Conservation (phyloP, 2,329 filamentous ascomycete genomes). For the Diaporthe sp. region DNA sequence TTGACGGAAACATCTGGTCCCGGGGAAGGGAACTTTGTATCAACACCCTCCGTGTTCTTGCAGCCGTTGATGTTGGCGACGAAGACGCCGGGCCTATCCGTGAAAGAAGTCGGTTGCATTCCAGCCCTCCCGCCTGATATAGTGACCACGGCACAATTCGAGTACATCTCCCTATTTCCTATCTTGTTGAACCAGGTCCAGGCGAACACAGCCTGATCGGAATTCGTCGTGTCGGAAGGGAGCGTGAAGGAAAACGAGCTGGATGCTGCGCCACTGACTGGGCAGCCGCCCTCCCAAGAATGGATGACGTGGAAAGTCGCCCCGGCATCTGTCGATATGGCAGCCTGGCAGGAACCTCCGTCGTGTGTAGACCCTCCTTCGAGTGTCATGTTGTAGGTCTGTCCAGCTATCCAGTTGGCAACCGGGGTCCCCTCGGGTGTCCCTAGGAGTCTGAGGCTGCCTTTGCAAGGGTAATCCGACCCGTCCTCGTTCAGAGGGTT, state of each 20-base stretch:
- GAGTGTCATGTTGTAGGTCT: constrained; percentile 63
- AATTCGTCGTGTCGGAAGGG: constrained; percentile 59
- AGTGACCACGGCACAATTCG: constrained; percentile 73
- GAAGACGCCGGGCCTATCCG: constrained; percentile 1
- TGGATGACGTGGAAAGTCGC: constrained; percentile 64
- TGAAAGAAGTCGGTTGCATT: neutral
- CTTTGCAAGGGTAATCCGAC: constrained; percentile 72
- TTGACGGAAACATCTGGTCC: constrained; percentile 22
- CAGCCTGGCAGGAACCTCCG: constrained; percentile 73
- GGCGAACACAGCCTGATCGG: constrained; percentile 62
- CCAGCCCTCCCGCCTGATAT: constrained; percentile 45
- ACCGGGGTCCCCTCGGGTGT: constrained; percentile 52
- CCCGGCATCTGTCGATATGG: constrained; percentile 71
- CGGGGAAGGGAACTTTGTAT: constrained; percentile 4
- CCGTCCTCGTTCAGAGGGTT: constrained; percentile 63
- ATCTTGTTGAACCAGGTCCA: constrained; percentile 74
- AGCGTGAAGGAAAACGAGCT: constrained; percentile 58
- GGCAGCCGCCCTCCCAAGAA: constrained; percentile 51
- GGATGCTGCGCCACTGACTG: constrained; percentile 52
- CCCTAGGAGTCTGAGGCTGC: constrained; percentile 43
- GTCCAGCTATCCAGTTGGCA: constrained; percentile 62
- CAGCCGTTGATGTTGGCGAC: constrained; percentile 30
- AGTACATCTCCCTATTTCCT: constrained; percentile 76
- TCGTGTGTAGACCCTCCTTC: constrained; percentile 62
- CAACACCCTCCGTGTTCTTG: constrained; percentile 23